phyloP scores from a whole-genome alignment of 2,329 filamentous ascomycete genomes.

The Cladosporium phlei region DNA sequence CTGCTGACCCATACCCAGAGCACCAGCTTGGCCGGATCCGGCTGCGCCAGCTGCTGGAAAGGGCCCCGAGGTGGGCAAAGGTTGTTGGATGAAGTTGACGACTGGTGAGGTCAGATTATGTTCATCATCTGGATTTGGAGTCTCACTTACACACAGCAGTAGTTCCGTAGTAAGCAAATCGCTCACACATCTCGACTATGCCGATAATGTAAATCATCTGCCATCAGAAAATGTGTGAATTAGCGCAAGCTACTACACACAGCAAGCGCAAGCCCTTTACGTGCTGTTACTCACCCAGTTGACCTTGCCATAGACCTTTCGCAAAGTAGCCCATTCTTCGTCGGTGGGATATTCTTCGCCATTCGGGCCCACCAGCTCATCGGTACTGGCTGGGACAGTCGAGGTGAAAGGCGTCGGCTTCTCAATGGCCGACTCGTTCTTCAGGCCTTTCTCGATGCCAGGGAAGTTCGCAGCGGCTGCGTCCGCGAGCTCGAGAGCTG shows the following conservation, averaged over 20 bases:
- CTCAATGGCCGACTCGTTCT: slow-evolving; percentile 4
- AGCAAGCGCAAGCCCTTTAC: no score
- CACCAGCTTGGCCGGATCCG: slow-evolving; percentile 35
- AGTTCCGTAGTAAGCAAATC: slow-evolving; percentile 43
- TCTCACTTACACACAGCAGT: slow-evolving; percentile 36
- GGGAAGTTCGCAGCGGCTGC: slow-evolving; percentile 9
- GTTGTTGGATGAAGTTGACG: slow-evolving; percentile 47
- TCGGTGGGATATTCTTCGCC: slow-evolving; percentile 37
- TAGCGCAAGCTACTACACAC: no score
- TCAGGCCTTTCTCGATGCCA: slow-evolving; percentile 4
- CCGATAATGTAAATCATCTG: slow-evolving; percentile 43
- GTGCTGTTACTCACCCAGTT: slow-evolving; percentile 43
- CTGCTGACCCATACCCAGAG: slow-evolving; percentile 37
- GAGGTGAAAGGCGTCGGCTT: slow-evolving; percentile 3
- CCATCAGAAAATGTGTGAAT: slow-evolving; percentile 34
- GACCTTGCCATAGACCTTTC: slow-evolving; percentile 43
- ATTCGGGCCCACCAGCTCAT: slow-evolving; percentile 4
- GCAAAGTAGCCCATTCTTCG: slow-evolving; percentile 40
- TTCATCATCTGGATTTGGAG: slow-evolving; percentile 35
- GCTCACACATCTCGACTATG: slow-evolving; percentile 47
- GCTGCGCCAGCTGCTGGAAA: slow-evolving; percentile 9
- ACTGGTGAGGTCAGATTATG: slow-evolving; percentile 27
- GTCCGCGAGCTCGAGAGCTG: slow-evolving; percentile 11
- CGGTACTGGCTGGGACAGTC: no score
- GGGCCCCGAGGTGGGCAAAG: slow-evolving; percentile 24